Evolutionary conservation across 179 eudicot species (phyloP).

Genomic region (Monotropa hypopitys): DNA sequence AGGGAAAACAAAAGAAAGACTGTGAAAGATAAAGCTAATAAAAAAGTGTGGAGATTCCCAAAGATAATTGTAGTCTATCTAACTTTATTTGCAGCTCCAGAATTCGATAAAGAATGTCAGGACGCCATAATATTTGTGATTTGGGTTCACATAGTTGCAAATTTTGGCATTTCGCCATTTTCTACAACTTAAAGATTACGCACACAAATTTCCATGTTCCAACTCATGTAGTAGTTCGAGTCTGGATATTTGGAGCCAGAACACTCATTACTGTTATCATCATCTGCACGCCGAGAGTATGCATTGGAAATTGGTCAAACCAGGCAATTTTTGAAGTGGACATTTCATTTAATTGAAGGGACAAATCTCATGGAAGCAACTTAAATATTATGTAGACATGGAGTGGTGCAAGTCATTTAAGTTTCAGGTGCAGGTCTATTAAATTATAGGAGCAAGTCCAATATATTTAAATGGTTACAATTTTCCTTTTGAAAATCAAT

Average conservation of each 20-base stretch:
- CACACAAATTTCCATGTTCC: not conserved
- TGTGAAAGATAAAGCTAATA: not conserved
- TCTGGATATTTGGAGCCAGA: not conserved
- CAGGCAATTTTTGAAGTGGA: too few relatives aligned
- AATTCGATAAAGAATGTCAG: not conserved
- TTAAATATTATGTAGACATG: too few relatives aligned
- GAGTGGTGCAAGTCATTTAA: too few relatives aligned
- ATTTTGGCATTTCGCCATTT: not conserved
- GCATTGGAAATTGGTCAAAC: not conserved
- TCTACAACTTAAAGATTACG: not conserved
- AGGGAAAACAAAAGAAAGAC: constrained; percentile 4
- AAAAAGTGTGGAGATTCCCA: not conserved
- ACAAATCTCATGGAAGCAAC: too few relatives aligned
- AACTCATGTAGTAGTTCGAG: not conserved
- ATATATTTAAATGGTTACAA: too few relatives aligned
- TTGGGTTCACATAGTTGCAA: not conserved
- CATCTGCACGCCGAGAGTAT: not conserved
- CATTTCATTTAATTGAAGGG: too few relatives aligned
- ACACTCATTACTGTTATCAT: not conserved
- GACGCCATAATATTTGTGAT: not conserved
- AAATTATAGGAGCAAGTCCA: too few relatives aligned
- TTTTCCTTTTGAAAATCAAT: too few relatives aligned
- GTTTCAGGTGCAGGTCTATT: too few relatives aligned
- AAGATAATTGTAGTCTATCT: not conserved
- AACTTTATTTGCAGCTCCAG: not conserved